Base-by-base conservation (phyloP, 164 flowering plant species). In the Kingdonia uniflora region DNA sequence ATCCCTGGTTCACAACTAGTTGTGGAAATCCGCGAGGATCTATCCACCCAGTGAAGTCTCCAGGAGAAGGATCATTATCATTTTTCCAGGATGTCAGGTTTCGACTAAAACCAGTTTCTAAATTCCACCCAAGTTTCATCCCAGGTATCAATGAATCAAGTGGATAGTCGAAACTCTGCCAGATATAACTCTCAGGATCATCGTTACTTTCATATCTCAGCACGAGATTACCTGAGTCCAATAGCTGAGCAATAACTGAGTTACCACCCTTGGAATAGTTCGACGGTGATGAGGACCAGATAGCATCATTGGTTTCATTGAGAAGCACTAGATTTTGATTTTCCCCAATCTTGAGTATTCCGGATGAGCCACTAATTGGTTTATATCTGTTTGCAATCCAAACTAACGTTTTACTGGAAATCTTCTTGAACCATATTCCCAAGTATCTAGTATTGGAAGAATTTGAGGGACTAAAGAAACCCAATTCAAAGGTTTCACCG, bases 11-110 rank as follows among this genome's bases (percentile, higher is more conserved):
- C n/a, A n/a, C n/a, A n/a, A n/a, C n/a, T n/a, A n/a, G n/a, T n/a
- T n/a, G n/a, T n/a, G n/a, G n/a, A n/a, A 42, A 65, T 2, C 80
- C 79, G 0, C 38, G 40, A 4, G 14, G 54, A 11, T 78, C 73
- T 0, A 78, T 13, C 56, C 4, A 37, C 14, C 2, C 38, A 11
- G 19, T 49, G 21, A 37, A 49, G 10, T 21, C 49, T n/a, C n/a
- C n/a, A n/a, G n/a, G n/a, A n/a, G n/a, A n/a, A n/a, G n/a, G n/a
- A n/a, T n/a, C n/a, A n/a, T 59, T 60, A 0, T 24, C 0, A 57
- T 42, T 37, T 10, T 48, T 71, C 85, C 85, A 77, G 2, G 79
- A 57, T 1, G 25, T 24, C 6, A 14, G 51, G 22, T 4, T 20
- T 37, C 44, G 20, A 10, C 44, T 22, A n/a, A n/a, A n/a, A n/a